Conservation (phyloP, 768 basidiomycete species). For the Mycena polygramma region DNA sequence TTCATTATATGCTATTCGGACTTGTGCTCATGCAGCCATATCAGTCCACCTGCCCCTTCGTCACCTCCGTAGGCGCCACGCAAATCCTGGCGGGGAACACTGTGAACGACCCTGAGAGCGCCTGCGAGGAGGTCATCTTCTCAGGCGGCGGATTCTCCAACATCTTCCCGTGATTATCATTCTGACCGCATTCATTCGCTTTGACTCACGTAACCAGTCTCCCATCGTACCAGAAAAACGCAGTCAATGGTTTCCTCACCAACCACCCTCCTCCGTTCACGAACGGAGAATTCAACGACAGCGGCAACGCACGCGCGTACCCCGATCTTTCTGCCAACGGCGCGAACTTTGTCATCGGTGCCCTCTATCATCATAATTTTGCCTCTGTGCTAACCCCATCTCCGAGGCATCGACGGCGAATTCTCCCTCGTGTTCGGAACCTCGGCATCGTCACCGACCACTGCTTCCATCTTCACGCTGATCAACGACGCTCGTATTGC, state of each 20-base stretch:
- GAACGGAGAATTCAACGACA: conserved; percentile 59
- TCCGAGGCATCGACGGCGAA: conserved; percentile 52
- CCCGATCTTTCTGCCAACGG: conserved; percentile 67
- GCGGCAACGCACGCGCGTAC: conserved; percentile 59
- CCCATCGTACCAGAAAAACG: conserved; percentile 60
- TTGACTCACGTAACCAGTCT: conserved; percentile 43
- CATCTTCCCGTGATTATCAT: conserved; percentile 50
- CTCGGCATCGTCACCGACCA: conserved; percentile 62
- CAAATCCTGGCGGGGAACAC: conserved; percentile 60
- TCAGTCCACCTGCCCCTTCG: conserved; percentile 60
- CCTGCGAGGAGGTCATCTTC: conserved; percentile 61
- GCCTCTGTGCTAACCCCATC: conserved; percentile 36
- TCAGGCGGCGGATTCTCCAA: conserved; percentile 68
- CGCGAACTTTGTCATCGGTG: conserved; percentile 58
- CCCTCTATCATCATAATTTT: conserved; percentile 27
- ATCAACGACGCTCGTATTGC: conserved; percentile 67
- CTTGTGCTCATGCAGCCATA: not conserved
- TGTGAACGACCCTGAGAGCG: conserved; percentile 58
- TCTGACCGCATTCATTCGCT: not conserved
- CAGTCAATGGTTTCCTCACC: conserved; percentile 55
- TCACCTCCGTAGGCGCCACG: conserved; percentile 67
- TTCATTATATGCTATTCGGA: not conserved
- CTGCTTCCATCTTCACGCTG: conserved; percentile 63
- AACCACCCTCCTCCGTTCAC: conserved; percentile 57
- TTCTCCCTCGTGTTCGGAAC: conserved; percentile 62